Base-by-base conservation (phyloP, 805 yeast species). In the Suhomyces tanzawaensis region DNA sequence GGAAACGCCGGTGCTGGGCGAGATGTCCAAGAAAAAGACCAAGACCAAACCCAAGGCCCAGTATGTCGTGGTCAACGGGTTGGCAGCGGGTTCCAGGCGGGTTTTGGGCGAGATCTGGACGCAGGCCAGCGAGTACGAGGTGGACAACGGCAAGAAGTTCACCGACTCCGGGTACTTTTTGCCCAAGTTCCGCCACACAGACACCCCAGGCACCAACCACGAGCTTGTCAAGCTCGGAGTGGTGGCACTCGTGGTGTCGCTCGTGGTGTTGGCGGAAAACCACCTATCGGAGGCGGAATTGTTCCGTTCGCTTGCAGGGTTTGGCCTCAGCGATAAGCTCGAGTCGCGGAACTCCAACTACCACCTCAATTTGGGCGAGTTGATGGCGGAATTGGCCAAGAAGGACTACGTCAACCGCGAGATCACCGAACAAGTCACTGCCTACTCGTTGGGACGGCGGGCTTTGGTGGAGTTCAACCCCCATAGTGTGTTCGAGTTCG, bases 191-290 rank as follows among this genome's bases (percentile, higher is more conserved):
- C 36, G 35, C 8, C 45, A 57, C 29, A 30, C 47, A 1, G 34
- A 34, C 3, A 31, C 51, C 3, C 57, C 62, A 2, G 42, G 46
- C 17, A 52, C 53, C 15, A 57, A 59, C 39, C 28, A 31, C 7
- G 69, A 62, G 24, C 42, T 62, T 27, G 51, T 62, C 9, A 53
- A 57, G 36, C 46, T 50, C 2, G 72, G 74, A 7, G 25, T 69
- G 2, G 44, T 57, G 24, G 35, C 60, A 22, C 39, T 64, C 24
- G 45, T 66, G 4, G 31, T 67, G 4, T 37, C 63, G 8, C 27
- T 64, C 7, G 39, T 68, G 5, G 51, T 69, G 0, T 42, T 66
- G 12, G 45, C 57, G 25, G 66, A 60, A 19, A 66, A 66, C 41
- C 56, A 60, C 37, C 35, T 63, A 9, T 40, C 51, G 3, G 69